phyloP scores from a whole-genome alignment of 352 stramenopile genomes.

The Pythium sukuiense region DNA sequence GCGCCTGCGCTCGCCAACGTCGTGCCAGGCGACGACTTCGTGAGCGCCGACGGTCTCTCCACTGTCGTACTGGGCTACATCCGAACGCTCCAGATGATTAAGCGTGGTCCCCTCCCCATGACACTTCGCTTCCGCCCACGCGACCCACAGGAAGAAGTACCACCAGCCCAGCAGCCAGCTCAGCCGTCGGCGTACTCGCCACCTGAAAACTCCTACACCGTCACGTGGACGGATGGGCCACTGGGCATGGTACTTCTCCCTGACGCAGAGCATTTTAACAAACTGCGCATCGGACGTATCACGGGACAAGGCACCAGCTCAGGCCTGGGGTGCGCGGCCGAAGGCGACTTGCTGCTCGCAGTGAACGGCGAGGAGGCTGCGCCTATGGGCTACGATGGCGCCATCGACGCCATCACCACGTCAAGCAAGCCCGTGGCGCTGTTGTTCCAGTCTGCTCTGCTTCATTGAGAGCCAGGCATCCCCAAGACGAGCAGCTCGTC shows the following conservation, averaged over 20 bases:
- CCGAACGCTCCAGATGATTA: background rate
- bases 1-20: background rate
- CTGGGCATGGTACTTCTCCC: background rate
- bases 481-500: no score
- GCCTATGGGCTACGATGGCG: background rate
- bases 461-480: no score
- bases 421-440: background rate
- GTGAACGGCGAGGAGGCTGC: background rate
- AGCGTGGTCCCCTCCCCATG: background rate
- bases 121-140: background rate
- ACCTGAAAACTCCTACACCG: background rate
- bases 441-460: background rate
- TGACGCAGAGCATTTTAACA: background rate
- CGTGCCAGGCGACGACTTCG: background rate
- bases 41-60: background rate
- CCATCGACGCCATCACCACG: background rate
- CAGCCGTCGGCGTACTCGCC: no score
- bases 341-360: background rate
- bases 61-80: background rate
- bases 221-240: background rate
- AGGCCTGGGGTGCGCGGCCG: background rate
- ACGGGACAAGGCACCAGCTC: background rate
- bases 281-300: background rate
- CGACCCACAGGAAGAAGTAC: background rate
- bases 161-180: background rate